Evolutionary conservation across 257 asterid species (phyloP).

Genomic region (Haberlea rhodopensis): DNA sequence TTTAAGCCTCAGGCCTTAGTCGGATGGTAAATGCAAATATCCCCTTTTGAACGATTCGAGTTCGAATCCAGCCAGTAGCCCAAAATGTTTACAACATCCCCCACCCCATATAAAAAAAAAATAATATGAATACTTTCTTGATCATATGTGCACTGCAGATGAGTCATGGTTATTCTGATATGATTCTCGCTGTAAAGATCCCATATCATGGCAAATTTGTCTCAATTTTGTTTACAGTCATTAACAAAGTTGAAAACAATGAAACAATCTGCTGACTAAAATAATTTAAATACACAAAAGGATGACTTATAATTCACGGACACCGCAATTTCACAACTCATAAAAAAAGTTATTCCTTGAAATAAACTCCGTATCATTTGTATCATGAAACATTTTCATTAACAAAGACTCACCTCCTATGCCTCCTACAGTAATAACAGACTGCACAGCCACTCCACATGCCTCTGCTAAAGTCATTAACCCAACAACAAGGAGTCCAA

Average conservation of each 20-base stretch:
- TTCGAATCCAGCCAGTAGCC: too few relatives aligned
- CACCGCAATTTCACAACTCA: neutral
- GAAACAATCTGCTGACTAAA: constrained; percentile 5
- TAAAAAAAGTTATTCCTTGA: neutral
- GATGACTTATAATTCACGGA: neutral
- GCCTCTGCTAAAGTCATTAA: constrained; percentile 87
- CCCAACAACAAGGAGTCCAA: constrained; percentile 75
- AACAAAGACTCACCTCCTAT: constrained; percentile 69
- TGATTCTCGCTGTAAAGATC: constrained; percentile 1
- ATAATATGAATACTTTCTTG: neutral
- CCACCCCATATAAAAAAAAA: neutral
- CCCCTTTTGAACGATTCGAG: too few relatives aligned
- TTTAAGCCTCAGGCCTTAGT: too few relatives aligned
- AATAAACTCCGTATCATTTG: neutral
- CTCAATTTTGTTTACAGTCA: constrained; percentile 11
- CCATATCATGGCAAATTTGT: constrained; percentile 11
- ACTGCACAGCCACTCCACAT: constrained; percentile 91
- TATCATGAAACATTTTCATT: neutral
- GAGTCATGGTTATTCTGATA: neutral
- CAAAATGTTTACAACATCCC: neutral
- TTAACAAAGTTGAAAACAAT: constrained; percentile 1
- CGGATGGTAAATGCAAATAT: too few relatives aligned
- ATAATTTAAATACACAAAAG: neutral
- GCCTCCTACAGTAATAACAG: constrained; percentile 93
- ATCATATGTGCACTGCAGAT: neutral